phyloP scores from a whole-genome alignment of 2,329 filamentous ascomycete genomes.

The Talaromyces piceae region DNA sequence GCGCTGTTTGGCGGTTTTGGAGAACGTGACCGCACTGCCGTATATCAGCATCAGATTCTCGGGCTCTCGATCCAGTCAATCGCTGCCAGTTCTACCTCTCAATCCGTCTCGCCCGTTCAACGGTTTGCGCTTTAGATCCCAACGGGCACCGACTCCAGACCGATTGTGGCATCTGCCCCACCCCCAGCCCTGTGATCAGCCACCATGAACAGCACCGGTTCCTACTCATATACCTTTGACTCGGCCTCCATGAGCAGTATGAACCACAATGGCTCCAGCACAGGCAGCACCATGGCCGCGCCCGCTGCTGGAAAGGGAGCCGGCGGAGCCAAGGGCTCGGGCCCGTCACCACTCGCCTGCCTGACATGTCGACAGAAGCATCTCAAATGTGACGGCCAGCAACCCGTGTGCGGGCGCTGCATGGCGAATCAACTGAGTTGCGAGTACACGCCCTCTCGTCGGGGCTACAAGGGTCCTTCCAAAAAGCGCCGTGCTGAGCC shows the following conservation, averaged over 20 bases:
- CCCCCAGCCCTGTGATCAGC: neutral
- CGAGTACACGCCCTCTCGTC: conserved; percentile 64
- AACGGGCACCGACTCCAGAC: neutral
- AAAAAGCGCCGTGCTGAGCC: conserved; percentile 37
- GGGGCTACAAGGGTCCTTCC: conserved; percentile 65
- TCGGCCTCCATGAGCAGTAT: neutral
- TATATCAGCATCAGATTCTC: no score
- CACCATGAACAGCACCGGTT: neutral
- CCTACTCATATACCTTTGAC: neutral
- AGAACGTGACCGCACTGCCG: no score
- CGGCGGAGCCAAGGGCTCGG: conserved; percentile 14
- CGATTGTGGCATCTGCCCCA: neutral
- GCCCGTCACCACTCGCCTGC: conserved; percentile 40
- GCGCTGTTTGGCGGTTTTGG: no score
- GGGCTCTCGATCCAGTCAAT: no score
- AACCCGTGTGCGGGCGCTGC: conserved; percentile 61
- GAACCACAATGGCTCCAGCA: neutral
- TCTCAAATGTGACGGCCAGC: conserved; percentile 66
- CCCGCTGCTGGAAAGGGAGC: neutral
- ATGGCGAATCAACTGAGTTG: conserved; percentile 53
- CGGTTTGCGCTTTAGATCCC: neutral
- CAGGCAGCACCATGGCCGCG: neutral
- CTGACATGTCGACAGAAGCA: conserved; percentile 51
- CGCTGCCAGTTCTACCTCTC: neutral
- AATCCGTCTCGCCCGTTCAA: neutral